phyloP scores from a whole-genome alignment of 208 protist species.

The Leishmania tarentolae region DNA sequence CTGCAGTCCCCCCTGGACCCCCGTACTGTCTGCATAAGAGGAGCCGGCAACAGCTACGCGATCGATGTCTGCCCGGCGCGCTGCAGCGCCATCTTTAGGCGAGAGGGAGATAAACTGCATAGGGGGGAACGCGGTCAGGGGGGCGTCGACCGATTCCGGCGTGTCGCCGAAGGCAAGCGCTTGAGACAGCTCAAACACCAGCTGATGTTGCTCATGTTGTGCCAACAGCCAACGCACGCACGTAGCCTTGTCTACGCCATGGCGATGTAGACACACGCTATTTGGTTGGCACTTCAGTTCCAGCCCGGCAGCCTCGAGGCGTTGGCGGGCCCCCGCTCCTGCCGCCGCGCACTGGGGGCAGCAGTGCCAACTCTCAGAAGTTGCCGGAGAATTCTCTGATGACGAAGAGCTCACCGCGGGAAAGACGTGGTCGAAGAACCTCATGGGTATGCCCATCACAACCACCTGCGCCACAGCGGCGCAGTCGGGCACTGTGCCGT shows the following conservation, averaged over 20 bases:
- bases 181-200: conserved; percentile 32
- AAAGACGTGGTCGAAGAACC: conserved; percentile 41
- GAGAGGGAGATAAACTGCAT: conserved; percentile 66
- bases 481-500: conserved; percentile 14
- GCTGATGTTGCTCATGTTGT: conserved; percentile 8
- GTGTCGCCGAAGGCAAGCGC: conserved; percentile 57
- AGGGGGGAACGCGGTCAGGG: conserved; percentile 43
- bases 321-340: conserved; percentile 9
- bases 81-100: conserved; percentile 18
- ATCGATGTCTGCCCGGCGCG: conserved; percentile 8
- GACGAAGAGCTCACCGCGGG: background rate
- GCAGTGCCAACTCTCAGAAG: conserved; percentile 24
- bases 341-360: conserved; percentile 34
- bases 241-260: conserved; percentile 44
- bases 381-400: background rate
- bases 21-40: background rate
- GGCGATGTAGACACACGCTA: conserved; percentile 54
- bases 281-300: conserved; percentile 59
- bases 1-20: background rate
- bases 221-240: conserved; percentile 50
- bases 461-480: conserved; percentile 41
- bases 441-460: conserved; percentile 60
- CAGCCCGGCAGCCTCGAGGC: conserved; percentile 33
- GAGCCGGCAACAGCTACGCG: background rate
- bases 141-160: conserved; percentile 52